These are phyloP conservation scores for Avicennia marina DNA, from an alignment of 257 asterid species.

Conservation along the genomic window DNA sequence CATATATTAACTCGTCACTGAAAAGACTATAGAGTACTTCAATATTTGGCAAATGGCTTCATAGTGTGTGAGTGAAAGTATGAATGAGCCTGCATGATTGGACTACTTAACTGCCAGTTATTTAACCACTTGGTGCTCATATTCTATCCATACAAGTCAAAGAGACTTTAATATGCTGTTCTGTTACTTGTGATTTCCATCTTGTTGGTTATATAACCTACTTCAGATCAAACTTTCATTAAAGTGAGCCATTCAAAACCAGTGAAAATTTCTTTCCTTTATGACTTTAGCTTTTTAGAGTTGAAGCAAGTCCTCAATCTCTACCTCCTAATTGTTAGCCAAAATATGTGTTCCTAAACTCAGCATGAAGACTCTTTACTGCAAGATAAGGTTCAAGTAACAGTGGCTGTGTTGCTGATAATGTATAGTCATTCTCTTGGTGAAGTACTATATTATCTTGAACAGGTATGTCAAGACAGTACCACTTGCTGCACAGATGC, in stretches of 20 bases:
- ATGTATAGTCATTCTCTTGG: constrained; percentile 12
- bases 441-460: constrained; percentile 23
- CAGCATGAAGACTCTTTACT: too few species aligned
- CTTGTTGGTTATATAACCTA: background rate
- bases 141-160: constrained; percentile 11
- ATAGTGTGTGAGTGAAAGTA: background rate
- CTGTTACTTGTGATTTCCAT: background rate
- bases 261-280: too few species aligned
- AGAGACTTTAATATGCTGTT: background rate
- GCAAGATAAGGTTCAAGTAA: too few species aligned
- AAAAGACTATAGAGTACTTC: too few species aligned
- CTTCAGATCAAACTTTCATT: too few species aligned
- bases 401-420: constrained; percentile 1
- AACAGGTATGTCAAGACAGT: constrained; percentile 87
- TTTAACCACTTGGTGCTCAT: background rate
- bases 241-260: too few species aligned
- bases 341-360: background rate
- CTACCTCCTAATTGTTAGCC: too few species aligned
- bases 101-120: background rate
- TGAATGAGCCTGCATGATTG: background rate
- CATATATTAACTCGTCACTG: background rate
- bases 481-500: constrained; percentile 86
- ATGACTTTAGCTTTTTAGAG: too few species aligned
- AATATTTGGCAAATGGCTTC: too few species aligned
- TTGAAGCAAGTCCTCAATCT: too few species aligned